A percentile compares a stretch with the other conserved stretches of the same genome.
Evolutionary conservation across 2,329 filamentous ascomycete genomes (phyloP).

Genomic region (Septoria petroselini): DNA sequence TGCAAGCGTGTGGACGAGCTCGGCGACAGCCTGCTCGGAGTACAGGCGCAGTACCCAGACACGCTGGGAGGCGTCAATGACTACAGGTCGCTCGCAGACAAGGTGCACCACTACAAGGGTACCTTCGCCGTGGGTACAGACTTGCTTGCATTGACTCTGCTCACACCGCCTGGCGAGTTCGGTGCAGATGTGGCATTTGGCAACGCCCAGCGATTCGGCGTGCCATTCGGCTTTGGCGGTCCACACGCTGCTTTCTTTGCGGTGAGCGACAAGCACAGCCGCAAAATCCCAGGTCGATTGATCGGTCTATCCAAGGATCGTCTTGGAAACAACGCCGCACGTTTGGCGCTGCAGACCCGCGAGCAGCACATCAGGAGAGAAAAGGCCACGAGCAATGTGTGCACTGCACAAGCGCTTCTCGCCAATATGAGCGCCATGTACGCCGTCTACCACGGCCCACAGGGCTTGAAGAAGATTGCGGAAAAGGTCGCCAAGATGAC

Average conservation of each 20-base stretch:
- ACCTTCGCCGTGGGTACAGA: slow-evolving; percentile 88
- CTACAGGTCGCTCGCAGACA: slow-evolving; percentile 69
- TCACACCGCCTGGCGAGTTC: slow-evolving; percentile 89
- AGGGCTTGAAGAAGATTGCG: slow-evolving; percentile 78
- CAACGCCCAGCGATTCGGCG: slow-evolving; percentile 84
- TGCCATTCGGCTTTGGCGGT: slow-evolving; percentile 87
- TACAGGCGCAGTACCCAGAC: slow-evolving; percentile 92
- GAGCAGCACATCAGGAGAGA: slow-evolving; percentile 96
- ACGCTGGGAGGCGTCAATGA: slow-evolving; percentile 77
- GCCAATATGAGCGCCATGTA: slow-evolving; percentile 97
- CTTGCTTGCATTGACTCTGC: slow-evolving; percentile 77
- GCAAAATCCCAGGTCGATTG: slow-evolving; percentile 86
- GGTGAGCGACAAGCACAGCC: slow-evolving; percentile 84
- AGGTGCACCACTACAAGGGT: slow-evolving; percentile 72
- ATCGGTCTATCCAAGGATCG: slow-evolving; percentile 91
- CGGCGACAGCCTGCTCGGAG: slow-evolving; percentile 79
- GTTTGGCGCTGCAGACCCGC: slow-evolving; percentile 83
- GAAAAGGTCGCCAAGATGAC: slow-evolving; percentile 71
- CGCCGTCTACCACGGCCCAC: slow-evolving; percentile 86
- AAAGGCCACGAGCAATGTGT: slow-evolving; percentile 97
- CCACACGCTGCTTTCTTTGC: slow-evolving; percentile 98
- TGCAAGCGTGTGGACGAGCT: slow-evolving; percentile 66
- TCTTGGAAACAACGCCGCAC: slow-evolving; percentile 73
- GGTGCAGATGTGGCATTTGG: slow-evolving; percentile 94
- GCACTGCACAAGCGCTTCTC: slow-evolving; percentile 87